Conservation (phyloP, 2,329 filamentous ascomycete species). For the Verticillium nubilum region DNA sequence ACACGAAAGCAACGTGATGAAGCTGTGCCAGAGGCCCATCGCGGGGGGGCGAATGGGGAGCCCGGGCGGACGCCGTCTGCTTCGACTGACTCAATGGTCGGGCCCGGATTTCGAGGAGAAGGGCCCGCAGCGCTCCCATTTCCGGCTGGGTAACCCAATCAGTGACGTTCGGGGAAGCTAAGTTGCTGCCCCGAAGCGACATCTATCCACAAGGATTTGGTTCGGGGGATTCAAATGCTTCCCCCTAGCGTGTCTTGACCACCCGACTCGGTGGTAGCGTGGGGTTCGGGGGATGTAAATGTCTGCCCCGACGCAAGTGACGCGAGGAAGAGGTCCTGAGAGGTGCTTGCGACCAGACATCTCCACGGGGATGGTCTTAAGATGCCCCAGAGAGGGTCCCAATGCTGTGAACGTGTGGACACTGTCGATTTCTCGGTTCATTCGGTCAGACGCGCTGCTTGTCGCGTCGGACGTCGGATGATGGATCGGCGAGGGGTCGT, state of each 20-base stretch:
- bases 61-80: background rate
- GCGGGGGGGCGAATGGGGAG: slow-evolving; percentile 2
- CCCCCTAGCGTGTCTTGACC: slow-evolving; percentile 19
- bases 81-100: slow-evolving; percentile 3
- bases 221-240: slow-evolving; percentile 11
- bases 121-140: background rate
- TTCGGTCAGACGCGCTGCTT: background rate
- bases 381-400: background rate
- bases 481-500: background rate
- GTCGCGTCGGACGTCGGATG: background rate
- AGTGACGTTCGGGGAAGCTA: slow-evolving; percentile 15
- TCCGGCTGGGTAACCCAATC: slow-evolving; percentile 8
- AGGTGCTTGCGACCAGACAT: background rate
- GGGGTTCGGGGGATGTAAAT: slow-evolving; percentile 3
- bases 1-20: slow-evolving; percentile 4
- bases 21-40: background rate
- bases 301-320: slow-evolving; percentile 3
- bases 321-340: background rate
- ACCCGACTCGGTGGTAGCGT: background rate
- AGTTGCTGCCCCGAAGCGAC: slow-evolving; percentile 7
- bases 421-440: background rate
- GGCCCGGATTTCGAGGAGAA: background rate
- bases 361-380: background rate
- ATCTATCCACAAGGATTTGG: background rate
- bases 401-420: slow-evolving; percentile 4